Evolutionary conservation across 2,329 filamentous ascomycete species (phyloP), one percentile per base, ranked within the genome.

Genomic region (Epichloe scottii): DNA sequence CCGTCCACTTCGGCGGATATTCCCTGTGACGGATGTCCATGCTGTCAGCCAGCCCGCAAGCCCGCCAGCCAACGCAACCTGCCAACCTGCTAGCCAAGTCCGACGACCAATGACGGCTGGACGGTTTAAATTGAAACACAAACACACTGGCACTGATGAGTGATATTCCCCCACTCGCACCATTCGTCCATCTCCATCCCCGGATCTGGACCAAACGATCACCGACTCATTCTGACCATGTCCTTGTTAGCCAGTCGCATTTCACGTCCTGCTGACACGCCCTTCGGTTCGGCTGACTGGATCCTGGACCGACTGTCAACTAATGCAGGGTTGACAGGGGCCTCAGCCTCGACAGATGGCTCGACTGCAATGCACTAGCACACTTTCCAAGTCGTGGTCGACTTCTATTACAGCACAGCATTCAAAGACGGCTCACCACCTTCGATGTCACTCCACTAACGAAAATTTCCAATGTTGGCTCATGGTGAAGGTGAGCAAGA

Each of bases 221-320:
- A 56, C 54, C 53, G 55, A 55, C 55, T 55, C 26, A 40, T 35
- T 39, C 59, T 64, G 56, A 60, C 57, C 49, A 56, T 57, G 57
- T 55, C 53, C 61, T 59, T 59, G 58, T 48, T 55, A 60, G 58
- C 64, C 64, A 66, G 65, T 66, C 64, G 64, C 64, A 66, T 64
- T 55, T 38, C 17, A 53, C 7, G 47, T 57, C 33, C 40, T 34
- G 56, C 55, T 63, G 57, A 60, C 60, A 56, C 56, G 57, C 57
- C 53, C 52, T 50, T 52, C 49, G 56, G 49, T 30, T 40, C 19
- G 35, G 44, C 39, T 40, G 37, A 19, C 52, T 39, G 48, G 46
- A 51, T 53, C 53, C 49, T 53, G 51, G 50, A 54, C 41, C 50
- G 26, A 30, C 48, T 55, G 55, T 55, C 55, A 55, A 52, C 14